Evolutionary conservation across 371 early-diverging fungal genomes (phyloP), one percentile per base, ranked within the genome.

Genomic region (Thermomucor indicae-seudaticae): DNA sequence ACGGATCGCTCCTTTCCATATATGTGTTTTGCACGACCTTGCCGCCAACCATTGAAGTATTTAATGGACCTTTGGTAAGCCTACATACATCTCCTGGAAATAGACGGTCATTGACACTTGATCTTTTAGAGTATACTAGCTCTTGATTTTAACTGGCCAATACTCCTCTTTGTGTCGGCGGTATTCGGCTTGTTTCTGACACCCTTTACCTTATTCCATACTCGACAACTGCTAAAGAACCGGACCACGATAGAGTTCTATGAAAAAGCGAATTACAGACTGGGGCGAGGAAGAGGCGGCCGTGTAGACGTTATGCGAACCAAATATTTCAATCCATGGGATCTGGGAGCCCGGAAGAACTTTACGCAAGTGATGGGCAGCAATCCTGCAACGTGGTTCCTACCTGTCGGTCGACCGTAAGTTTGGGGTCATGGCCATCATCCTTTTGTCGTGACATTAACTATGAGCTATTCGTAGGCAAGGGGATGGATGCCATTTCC

Each of bases 181-280:
- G 55, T 84, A 0, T 88, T 88, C 66, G 83, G 70, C 5, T 27
- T 85, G 6, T 75, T 78, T 19, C 45, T 88, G 23, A 43, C 83
- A 0, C 72, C 74, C 0, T 85, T 88, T 50, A 56, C 72, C 3
- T 49, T 57, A 8, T 74, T 85, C 23, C 88, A 88, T 58, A 64
- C 75, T 6, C 51, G 70, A 24, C 72, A 80, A 29, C 22, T 85
- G 10, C 51, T 75, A 39, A 68, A 69, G 43, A 88, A 88, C 53
- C 68, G 74, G 39, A 83, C 86, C 0, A 88, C 88, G 0, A 84
- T 88, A 27, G 88, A 88, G 51, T 67, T 61, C 38, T 75, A 84
- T 57, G 88, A 84, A 57, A 65, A 72, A 37, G 46, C 75, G 0
- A 72, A 70, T 44, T 78, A 58, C 40, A 56, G 55, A 39, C 43